These are phyloP conservation scores for Diaporthe ilicicola DNA, from an alignment of 2,329 filamentous ascomycete genomes.

Conservation along the genomic window DNA sequence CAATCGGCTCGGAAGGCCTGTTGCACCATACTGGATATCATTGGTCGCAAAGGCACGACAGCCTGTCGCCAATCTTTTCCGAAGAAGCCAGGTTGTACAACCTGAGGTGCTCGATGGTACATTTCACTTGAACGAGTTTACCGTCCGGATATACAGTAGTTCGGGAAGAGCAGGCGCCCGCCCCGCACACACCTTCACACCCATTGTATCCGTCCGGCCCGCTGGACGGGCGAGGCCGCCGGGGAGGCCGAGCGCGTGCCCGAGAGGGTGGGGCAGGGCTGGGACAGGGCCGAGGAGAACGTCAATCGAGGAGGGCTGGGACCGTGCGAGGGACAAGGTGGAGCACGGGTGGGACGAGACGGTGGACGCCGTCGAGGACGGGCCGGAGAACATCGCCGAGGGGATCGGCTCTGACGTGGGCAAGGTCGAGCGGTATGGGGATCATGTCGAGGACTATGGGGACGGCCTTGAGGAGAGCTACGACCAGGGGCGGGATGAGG, in stretches of 20 bases:
- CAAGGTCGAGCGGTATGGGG: slow-evolving; percentile 28
- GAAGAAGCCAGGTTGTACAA: no score
- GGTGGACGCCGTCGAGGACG: slow-evolving; percentile 26
- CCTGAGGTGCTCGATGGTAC: no score
- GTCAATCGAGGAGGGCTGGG: slow-evolving; percentile 23
- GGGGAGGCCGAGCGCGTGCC: slow-evolving; percentile 24
- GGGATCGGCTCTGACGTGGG: slow-evolving; percentile 25
- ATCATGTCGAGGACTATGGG: slow-evolving; percentile 4
- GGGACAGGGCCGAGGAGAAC: slow-evolving; percentile 21
- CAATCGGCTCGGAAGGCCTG: no score
- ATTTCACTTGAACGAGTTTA: no score
- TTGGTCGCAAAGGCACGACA: no score
- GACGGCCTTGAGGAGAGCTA: slow-evolving; percentile 26
- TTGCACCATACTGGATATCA: no score
- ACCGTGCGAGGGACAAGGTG: slow-evolving; percentile 37
- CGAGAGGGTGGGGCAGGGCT: slow-evolving; percentile 21
- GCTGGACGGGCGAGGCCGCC: slow-evolving; percentile 28
- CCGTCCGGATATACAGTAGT: no score
- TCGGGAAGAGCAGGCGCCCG: no score
- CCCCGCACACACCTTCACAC: no score
- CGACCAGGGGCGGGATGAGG: slow-evolving; percentile 28
- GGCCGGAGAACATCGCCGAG: slow-evolving; percentile 27
- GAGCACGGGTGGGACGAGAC: slow-evolving; percentile 34
- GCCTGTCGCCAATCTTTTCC: no score
- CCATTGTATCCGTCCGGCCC: no score